A percentile compares a stretch with the other conserved stretches of the same genome.
These are phyloP conservation scores for Russula ochroleuca DNA, from an alignment of 768 basidiomycete genomes.

Conservation along the genomic window DNA sequence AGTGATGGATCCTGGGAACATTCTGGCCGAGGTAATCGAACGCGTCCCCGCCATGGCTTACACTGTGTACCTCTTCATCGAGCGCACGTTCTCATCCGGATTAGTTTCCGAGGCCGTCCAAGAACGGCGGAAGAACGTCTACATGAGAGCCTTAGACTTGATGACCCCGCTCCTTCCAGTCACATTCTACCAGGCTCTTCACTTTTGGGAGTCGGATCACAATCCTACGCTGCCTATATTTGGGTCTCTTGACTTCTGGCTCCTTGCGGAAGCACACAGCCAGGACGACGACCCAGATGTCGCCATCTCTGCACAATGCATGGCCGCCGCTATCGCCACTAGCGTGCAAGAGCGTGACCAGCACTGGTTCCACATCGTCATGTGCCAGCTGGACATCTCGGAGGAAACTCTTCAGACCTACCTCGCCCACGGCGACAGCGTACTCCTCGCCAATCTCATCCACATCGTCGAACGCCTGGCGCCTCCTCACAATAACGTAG, in stretches of 20 bases:
- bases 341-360: conserved; percentile 14
- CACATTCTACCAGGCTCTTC: conserved; percentile 19
- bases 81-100: conserved; percentile 20
- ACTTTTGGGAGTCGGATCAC: conserved; percentile 14
- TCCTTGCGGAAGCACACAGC: conserved; percentile 15
- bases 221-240: conserved; percentile 12
- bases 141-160: conserved; percentile 14
- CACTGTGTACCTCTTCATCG: conserved; percentile 18
- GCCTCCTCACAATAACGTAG: neutral
- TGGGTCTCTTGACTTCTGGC: conserved; percentile 17
- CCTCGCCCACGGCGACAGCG: conserved; percentile 19
- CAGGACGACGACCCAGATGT: conserved; percentile 21
- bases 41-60: conserved; percentile 18
- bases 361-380: conserved; percentile 13
- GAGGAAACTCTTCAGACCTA: conserved; percentile 9
- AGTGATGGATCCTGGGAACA: neutral
- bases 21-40: conserved; percentile 7
- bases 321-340: conserved; percentile 12
- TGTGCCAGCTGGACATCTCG: conserved; percentile 9
- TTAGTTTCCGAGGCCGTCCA: conserved; percentile 17
- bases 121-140: conserved; percentile 14
- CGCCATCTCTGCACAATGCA: conserved; percentile 18
- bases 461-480: conserved; percentile 12
- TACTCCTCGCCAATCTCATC: conserved; percentile 22
- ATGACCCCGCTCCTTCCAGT: conserved; percentile 13